Conservation (phyloP, 2,329 filamentous ascomycete genomes). For the Metarhizium guizhouense region DNA sequence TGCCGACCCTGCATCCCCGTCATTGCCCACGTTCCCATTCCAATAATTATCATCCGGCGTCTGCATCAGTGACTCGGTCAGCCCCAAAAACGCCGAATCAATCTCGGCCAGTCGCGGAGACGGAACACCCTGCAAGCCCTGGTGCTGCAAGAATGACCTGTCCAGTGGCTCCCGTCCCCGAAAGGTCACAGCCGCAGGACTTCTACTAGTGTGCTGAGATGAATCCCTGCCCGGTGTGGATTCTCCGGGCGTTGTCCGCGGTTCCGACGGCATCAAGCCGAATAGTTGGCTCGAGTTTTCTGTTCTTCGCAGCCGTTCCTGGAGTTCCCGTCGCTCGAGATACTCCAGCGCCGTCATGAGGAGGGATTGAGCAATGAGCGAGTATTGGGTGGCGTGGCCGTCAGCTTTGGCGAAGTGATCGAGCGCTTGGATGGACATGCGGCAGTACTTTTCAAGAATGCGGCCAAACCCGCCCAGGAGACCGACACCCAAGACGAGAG, state of each 20-base stretch:
- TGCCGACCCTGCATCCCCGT: slow-evolving; percentile 33
- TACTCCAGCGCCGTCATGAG: slow-evolving; percentile 36
- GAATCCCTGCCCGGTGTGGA: slow-evolving; percentile 8
- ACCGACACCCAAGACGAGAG: slow-evolving; percentile 41
- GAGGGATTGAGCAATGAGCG: slow-evolving; percentile 42
- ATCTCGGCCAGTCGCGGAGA: slow-evolving; percentile 26
- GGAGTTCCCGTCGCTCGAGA: slow-evolving; percentile 37
- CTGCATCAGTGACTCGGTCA: slow-evolving; percentile 28
- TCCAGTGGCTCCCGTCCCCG: slow-evolving; percentile 17
- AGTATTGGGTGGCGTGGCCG: slow-evolving; percentile 42
- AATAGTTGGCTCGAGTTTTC: slow-evolving; percentile 44
- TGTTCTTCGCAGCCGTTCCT: slow-evolving; percentile 36
- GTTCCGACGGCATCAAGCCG: slow-evolving; percentile 27
- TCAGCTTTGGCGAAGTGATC: slow-evolving; percentile 41
- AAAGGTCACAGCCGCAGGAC: slow-evolving; percentile 8
- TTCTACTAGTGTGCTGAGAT: slow-evolving; percentile 5
- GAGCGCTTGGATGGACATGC: slow-evolving; percentile 36
- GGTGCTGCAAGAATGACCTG: slow-evolving; percentile 11
- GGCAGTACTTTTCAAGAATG: slow-evolving; percentile 40
- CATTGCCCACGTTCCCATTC: slow-evolving; percentile 26
- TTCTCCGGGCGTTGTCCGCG: background rate
- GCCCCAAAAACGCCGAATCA: slow-evolving; percentile 27
- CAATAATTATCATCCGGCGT: slow-evolving; percentile 33
- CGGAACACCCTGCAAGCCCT: slow-evolving; percentile 15
- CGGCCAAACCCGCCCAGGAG: slow-evolving; percentile 43